Evolutionary conservation across 352 stramenopile genomes (phyloP), one percentile per base, ranked within the genome.

Genomic region (Pythium folliculosum): DNA sequence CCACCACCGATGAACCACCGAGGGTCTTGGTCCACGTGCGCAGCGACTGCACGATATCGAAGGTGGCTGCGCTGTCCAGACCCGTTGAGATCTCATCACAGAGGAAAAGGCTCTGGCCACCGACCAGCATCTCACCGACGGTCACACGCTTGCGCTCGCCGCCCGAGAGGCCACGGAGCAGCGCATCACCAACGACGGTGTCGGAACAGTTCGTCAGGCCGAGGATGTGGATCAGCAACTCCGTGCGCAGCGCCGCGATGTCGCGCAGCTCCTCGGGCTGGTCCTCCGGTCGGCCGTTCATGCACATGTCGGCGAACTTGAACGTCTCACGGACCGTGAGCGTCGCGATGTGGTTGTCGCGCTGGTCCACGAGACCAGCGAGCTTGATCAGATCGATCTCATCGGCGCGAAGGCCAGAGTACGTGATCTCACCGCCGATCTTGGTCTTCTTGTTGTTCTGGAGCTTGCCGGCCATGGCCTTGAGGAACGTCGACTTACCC

Each of bases 291-390:
- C 55, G 65, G 6, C 76, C 75, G 51, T 88, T 94, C 56, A 95
- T 87, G 67, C 89, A 98, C 74, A 97, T 86, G 67, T 97, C 97
- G n/a, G 95, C 90, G 76, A 99, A 98, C 60, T 94, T 80, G 67
- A 98, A 89, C 14, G 94, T 98, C 73, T 99, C 95, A 22, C 91
- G 80, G 0, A 99, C 96, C 5, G 95, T 98, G 14, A 99, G 73
- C 23, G 91, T 87, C 8, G 95, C 78, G 40, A 92, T 81, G 84
- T 99, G 96, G 48, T 85, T 82, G 71, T 99, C 96, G 32, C 37
- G 63, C 54, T 84, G 79, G 60, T 90, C 84, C 0, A 92, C 81
- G 10, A 92, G 66, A 2, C 82, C 79, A 1, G 74, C 81, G 2
- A 91, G 69, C 70, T 91, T 91, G 70, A 85, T 77, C 5, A 89